Conservation (phyloP, 441 rosid species). For the Gossypium laxum region DNA sequence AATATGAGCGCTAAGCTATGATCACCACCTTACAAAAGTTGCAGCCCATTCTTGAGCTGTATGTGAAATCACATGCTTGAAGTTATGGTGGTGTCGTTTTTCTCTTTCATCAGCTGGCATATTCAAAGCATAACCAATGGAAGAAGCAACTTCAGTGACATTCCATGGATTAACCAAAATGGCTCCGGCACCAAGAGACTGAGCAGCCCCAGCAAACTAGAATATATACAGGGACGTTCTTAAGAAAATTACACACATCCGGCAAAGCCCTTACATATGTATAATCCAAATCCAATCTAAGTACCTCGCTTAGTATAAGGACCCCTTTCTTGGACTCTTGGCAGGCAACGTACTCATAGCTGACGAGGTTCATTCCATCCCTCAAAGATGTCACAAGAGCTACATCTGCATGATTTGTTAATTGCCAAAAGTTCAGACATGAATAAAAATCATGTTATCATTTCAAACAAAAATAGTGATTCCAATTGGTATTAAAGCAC, state of each 20-base stretch:
- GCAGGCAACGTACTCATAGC: constrained; percentile 72
- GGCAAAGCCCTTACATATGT: background rate
- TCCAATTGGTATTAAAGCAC: background rate
- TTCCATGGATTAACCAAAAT: constrained; percentile 70
- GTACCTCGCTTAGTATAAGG: constrained; percentile 63
- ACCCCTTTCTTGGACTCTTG: constrained; percentile 72
- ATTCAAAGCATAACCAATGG: constrained; percentile 55
- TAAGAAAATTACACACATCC: background rate
- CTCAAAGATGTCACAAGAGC: constrained; percentile 68
- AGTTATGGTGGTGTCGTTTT: constrained; percentile 58
- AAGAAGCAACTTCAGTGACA: constrained; percentile 58
- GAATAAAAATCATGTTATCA: background rate
- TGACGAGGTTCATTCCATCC: constrained; percentile 75
- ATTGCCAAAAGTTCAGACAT: background rate
- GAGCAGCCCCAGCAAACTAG: constrained; percentile 80
- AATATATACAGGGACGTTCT: constrained; percentile 13
- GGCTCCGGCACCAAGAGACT: constrained; percentile 74
- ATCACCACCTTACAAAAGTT: constrained; percentile 54
- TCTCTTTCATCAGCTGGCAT: constrained; percentile 67
- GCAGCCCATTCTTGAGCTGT: constrained; percentile 81
- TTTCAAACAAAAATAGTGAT: background rate
- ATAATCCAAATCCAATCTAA: background rate
- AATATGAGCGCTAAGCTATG: background rate
- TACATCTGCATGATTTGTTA: constrained; percentile 32
- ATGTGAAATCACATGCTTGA: constrained; percentile 52